Base-by-base conservation (phyloP, 768 basidiomycete species). In the Tephrocybe rancida region DNA sequence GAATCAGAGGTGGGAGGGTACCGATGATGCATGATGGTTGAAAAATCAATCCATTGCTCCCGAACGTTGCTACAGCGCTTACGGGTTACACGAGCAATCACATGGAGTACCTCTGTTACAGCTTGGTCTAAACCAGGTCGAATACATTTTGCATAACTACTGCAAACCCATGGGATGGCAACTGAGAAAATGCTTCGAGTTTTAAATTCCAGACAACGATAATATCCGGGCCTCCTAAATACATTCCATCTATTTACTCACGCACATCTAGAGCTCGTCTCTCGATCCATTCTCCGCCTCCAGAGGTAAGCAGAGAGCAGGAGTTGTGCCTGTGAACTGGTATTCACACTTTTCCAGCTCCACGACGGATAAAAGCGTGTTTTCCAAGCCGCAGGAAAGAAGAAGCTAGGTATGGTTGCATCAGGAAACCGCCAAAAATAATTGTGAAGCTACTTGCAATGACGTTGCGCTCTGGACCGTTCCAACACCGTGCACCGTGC, bases 281-380 rank as follows among this genome's bases (percentile, higher is more conserved):
- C 69, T 68, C 4, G 64, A 55, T 13, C 67, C 68, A 32, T 64
- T 70, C 21, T 73, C 54, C 19, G 46, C 69, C 14, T 77, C 77
- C 25, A 80, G 61, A 25, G 83, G 84, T 56, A 83, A 67, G 67
- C 95, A 98, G 49, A 97, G 69, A 1, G 94, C 93, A 10, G 95
- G 95, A 0, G 84, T 83, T 30, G 92, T 95, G 21, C 81, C 94
- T 9, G 85, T 91, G 63, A 94, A 82, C 64, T 87, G 84, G 63
- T 98, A 98, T 70, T 95, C 93, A 73, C 96, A 98, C 74, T 98
- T 98, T 71, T 98, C 95, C 18, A 95, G 80, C 72, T 99, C 97
- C 41, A 81, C 79, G 4, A 98, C 85, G 1, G 85, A 81, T 13
- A 87, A 70, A 29, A 99, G 70, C 3, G 78, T 80, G 63, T 98